These are phyloP conservation scores for Beauveria brongniartii DNA, from an alignment of 2,329 filamentous ascomycete genomes.

Conservation along the genomic window DNA sequence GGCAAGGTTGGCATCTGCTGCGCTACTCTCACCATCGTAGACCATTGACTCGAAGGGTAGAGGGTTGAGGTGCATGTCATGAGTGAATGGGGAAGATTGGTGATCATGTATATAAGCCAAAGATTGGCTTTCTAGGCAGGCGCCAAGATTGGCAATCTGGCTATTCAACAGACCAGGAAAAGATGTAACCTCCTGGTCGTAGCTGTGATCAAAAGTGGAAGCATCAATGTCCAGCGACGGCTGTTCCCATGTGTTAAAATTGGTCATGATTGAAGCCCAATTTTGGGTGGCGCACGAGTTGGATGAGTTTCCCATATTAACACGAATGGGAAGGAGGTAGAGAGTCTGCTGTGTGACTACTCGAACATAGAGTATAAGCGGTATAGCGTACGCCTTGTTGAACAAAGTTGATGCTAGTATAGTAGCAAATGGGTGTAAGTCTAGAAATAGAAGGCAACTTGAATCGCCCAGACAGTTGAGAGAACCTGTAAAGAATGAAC, in stretches of 20 bases:
- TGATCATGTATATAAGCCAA: neutral
- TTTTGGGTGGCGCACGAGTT: neutral
- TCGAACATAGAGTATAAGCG: too few relatives aligned
- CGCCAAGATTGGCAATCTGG: neutral
- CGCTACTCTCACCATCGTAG: neutral
- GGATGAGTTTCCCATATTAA: neutral
- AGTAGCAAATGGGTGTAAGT: too few relatives aligned
- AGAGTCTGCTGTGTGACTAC: too few relatives aligned
- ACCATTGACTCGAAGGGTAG: neutral
- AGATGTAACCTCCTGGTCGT: neutral
- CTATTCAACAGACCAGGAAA: neutral
- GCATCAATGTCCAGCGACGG: neutral
- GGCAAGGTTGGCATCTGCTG: neutral
- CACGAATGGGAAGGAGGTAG: neutral
- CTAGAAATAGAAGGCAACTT: too few relatives aligned
- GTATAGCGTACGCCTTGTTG: too few relatives aligned
- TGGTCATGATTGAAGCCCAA: neutral
- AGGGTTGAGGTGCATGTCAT: too few relatives aligned
- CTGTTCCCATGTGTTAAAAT: neutral
- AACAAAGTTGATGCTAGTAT: too few relatives aligned
- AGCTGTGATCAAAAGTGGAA: neutral
- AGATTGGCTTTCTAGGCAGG: neutral
- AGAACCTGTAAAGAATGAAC: neutral
- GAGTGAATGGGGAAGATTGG: too few relatives aligned
- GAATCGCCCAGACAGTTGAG: too few relatives aligned